These are phyloP conservation scores for Yueomyces sp. DNA, from an alignment of 805 yeast species.

Conservation along the genomic window DNA sequence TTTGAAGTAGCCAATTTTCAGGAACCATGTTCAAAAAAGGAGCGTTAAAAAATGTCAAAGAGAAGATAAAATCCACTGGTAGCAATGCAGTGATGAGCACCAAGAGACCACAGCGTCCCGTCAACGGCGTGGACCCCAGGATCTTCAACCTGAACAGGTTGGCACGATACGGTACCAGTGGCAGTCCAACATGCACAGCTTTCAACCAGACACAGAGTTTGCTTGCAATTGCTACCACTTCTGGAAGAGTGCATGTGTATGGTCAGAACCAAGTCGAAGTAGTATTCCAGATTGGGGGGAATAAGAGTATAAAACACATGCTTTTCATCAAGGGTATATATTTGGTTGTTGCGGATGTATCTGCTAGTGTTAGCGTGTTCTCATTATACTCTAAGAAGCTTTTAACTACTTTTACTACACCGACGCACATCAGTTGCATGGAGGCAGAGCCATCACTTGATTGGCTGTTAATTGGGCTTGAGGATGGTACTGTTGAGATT, in stretches of 20 bases:
- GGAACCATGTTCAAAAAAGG: neutral
- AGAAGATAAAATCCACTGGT: neutral
- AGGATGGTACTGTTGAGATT: conserved; percentile 57
- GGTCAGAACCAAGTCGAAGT: conserved; percentile 78
- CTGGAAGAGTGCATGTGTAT: conserved; percentile 59
- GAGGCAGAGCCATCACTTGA: conserved; percentile 81
- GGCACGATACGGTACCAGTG: neutral
- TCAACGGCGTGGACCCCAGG: neutral
- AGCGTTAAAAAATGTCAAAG: neutral
- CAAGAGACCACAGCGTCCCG: neutral
- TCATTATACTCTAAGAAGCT: conserved; percentile 54
- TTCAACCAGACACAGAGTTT: conserved; percentile 84
- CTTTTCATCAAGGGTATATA: conserved; percentile 71
- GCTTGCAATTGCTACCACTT: conserved; percentile 64
- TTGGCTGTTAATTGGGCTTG: conserved; percentile 70
- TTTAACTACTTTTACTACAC: conserved; percentile 46
- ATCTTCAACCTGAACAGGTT: neutral
- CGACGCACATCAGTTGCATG: conserved; percentile 52
- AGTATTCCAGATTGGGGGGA: conserved; percentile 39
- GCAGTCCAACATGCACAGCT: conserved; percentile 26
- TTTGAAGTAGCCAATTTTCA: too few species aligned
- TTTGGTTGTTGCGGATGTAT: conserved; percentile 54
- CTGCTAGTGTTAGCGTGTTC: conserved; percentile 49
- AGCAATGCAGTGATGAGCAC: neutral
- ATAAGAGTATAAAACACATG: conserved; percentile 39